Evolutionary conservation across 148 eudicot species (phyloP).

Genomic region (Fallopia convolvulus): DNA sequence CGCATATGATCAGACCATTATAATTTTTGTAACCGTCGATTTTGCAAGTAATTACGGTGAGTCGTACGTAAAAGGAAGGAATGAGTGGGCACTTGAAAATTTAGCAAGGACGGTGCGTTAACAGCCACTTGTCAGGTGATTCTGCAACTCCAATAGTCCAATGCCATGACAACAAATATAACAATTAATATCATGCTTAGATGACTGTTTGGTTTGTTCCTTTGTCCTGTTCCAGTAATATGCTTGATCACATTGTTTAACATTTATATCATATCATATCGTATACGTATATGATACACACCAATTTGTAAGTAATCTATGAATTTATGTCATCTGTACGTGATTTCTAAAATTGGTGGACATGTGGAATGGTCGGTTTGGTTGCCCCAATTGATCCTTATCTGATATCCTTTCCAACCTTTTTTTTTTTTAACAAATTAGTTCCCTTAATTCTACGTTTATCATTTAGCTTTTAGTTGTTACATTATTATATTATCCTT

Average conservation of each 20-base stretch:
- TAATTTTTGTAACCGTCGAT: not conserved
- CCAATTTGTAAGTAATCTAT: not conserved
- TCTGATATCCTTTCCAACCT: not conserved
- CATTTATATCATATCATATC: not conserved
- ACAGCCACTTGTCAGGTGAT: no score
- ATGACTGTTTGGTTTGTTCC: not conserved
- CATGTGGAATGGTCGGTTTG: not conserved
- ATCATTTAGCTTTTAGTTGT: no score
- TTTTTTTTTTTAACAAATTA: not conserved
- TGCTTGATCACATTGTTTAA: not conserved
- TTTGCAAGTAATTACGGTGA: no score
- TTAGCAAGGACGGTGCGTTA: no score
- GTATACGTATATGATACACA: not conserved
- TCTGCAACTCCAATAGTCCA: no score
- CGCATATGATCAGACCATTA: not conserved
- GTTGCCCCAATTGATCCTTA: not conserved
- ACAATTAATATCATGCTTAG: no score
- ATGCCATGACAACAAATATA: no score
- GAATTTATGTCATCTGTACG: not conserved
- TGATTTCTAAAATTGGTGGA: not conserved
- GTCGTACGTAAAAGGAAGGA: no score
- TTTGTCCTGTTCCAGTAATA: not conserved
- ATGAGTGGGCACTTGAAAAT: no score
- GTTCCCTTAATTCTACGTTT: not conserved
- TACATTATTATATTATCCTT: not conserved